phyloP scores from a whole-genome alignment of 1,284 basidiomycete genomes.

The Puccinia coronata region DNA sequence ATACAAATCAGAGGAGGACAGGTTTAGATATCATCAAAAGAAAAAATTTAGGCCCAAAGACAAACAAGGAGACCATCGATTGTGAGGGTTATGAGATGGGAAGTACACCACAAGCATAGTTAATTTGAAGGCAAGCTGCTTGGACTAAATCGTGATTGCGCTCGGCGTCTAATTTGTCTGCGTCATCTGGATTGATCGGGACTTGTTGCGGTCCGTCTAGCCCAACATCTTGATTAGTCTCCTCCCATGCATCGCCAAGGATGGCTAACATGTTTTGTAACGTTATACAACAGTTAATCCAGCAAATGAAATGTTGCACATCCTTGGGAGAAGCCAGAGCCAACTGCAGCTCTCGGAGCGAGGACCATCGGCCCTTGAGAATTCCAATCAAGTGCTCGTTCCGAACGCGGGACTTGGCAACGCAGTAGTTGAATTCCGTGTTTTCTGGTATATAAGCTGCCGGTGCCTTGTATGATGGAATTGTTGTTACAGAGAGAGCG shows the following conservation, averaged over 20 bases:
- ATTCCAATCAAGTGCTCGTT: constrained; percentile 31
- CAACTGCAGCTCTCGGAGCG: neutral
- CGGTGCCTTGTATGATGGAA: constrained; percentile 6
- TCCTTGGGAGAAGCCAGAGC: neutral
- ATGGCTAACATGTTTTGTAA: neutral
- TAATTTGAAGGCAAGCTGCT: too few relatives aligned
- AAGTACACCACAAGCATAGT: too few relatives aligned
- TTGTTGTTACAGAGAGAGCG: neutral
- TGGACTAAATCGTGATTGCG: too few relatives aligned
- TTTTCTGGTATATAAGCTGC: neutral
- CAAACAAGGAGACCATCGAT: too few relatives aligned
- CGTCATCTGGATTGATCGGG: too few relatives aligned
- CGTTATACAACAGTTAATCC: neutral
- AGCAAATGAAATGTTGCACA: neutral
- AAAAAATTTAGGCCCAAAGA: too few relatives aligned
- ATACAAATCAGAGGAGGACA: too few relatives aligned
- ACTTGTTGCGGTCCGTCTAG: too few relatives aligned
- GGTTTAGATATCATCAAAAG: too few relatives aligned
- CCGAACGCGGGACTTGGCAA: neutral
- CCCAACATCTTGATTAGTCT: too few relatives aligned
- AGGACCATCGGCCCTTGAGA: neutral
- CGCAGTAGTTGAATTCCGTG: constrained; percentile 23
- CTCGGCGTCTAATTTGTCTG: too few relatives aligned
- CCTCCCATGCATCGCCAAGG: neutral
- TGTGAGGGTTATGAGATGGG: too few relatives aligned